Percentiles rank a stretch among this genome's conserved stretches.
These are phyloP conservation scores for Fusarium clavum DNA, from an alignment of 2,329 filamentous ascomycete species.

Conservation along the genomic window DNA sequence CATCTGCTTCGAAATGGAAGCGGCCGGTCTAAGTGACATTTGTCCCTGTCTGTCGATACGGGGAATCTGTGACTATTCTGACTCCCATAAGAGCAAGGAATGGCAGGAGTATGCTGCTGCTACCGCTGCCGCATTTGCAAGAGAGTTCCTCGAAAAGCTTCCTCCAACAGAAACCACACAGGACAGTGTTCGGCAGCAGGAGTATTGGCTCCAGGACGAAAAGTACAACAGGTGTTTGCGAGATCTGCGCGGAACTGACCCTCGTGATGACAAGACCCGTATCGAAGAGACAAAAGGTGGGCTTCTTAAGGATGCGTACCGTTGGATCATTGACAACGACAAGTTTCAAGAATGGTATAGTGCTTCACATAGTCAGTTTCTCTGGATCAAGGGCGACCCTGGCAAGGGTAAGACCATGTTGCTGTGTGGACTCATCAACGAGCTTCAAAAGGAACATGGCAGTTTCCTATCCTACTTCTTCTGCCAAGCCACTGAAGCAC, in stretches of 20 bases:
- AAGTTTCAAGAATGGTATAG: constrained; percentile 34
- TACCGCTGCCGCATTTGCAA: not conserved
- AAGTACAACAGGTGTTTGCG: constrained; percentile 33
- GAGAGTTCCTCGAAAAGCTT: not conserved
- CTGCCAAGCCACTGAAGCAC: not conserved
- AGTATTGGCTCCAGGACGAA: not conserved
- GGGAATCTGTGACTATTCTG: not conserved
- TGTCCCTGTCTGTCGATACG: not conserved
- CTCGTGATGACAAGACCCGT: constrained; percentile 50
- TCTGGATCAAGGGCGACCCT: constrained; percentile 55
- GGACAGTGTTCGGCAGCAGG: no score
- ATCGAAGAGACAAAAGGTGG: constrained; percentile 53
- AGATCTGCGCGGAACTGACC: constrained; percentile 47
- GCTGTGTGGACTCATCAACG: constrained; percentile 52
- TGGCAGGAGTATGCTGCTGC: not conserved
- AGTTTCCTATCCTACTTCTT: not conserved
- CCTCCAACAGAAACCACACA: accelerated
- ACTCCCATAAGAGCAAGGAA: not conserved
- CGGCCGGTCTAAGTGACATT: not conserved
- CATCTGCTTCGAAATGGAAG: not conserved
- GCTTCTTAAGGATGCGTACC: constrained; percentile 48
- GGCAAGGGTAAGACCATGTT: constrained; percentile 61
- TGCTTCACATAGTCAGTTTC: constrained; percentile 24
- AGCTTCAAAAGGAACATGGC: accelerated
- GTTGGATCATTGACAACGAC: constrained; percentile 50